Percentiles rank a stretch among this genome's conserved stretches.
phyloP scores from a whole-genome alignment of 768 basidiomycete species.

The Cystofilobasidium macerans region DNA sequence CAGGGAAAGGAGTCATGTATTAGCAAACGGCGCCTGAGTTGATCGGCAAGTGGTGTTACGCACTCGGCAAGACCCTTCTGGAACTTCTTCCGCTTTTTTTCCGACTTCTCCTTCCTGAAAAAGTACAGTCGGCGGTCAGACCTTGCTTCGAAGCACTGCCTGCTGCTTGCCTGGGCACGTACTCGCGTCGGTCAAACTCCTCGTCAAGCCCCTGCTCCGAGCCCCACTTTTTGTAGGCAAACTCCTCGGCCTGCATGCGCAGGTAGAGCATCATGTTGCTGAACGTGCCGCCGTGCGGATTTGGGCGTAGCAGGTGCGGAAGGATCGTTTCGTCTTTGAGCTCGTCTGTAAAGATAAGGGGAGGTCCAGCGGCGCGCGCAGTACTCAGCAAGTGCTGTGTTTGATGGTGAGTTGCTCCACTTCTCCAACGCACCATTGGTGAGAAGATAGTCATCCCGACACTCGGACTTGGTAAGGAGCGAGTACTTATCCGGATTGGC shows the following conservation, averaged over 20 bases:
- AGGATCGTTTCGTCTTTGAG: slow-evolving; percentile 80
- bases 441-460: slow-evolving; percentile 91
- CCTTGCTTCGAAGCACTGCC: neutral
- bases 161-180: too few relatives aligned
- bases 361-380: too few relatives aligned
- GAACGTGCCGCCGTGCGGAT: slow-evolving; percentile 88
- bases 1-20: neutral
- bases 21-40: neutral
- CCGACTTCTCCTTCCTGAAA: slow-evolving; percentile 57
- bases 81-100: slow-evolving; percentile 87
- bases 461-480: slow-evolving; percentile 93
- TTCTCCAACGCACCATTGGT: slow-evolving; percentile 84
- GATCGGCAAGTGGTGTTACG: slow-evolving; percentile 16
- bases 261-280: slow-evolving; percentile 99
- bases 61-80: slow-evolving; percentile 72
- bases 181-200: slow-evolving; percentile 65
- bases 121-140: too few relatives aligned
- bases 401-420: too few relatives aligned
- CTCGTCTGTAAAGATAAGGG: too few relatives aligned
- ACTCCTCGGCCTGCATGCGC: slow-evolving; percentile 63
- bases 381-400: too few relatives aligned
- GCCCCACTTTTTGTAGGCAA: slow-evolving; percentile 98
- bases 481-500: slow-evolving; percentile 84
- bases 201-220: slow-evolving; percentile 78
- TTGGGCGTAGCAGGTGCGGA: slow-evolving; percentile 86